A percentile compares a stretch with the other conserved stretches of the same genome.
These are phyloP conservation scores for Apiotrichum gamsii DNA, from an alignment of 1,284 basidiomycete genomes.

Conservation along the genomic window DNA sequence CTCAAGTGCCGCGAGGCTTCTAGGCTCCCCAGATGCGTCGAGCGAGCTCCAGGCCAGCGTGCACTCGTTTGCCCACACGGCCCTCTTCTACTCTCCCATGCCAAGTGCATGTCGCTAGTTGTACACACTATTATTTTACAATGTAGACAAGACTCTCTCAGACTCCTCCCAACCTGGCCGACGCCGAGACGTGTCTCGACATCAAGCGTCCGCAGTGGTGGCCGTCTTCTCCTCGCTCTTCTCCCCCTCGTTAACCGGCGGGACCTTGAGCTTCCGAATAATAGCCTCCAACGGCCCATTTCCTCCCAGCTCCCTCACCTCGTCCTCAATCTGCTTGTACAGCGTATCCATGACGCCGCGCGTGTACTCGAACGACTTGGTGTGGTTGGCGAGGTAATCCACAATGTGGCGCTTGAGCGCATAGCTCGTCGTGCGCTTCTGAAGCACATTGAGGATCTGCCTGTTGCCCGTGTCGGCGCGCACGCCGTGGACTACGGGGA, in stretches of 20 bases:
- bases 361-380: slow-evolving; percentile 71
- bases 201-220: too few species aligned
- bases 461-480: slow-evolving; percentile 65
- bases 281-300: slow-evolving; percentile 40
- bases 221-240: background rate
- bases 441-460: slow-evolving; percentile 76
- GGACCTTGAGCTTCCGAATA: slow-evolving; percentile 26
- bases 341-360: slow-evolving; percentile 31
- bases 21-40: too few species aligned
- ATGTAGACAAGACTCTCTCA: too few species aligned
- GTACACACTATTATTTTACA: too few species aligned
- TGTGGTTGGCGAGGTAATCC: slow-evolving; percentile 63
- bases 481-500: slow-evolving; percentile 85
- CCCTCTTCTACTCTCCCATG: too few species aligned
- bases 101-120: too few species aligned
- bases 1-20: slow-evolving; percentile 25
- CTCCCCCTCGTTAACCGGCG: slow-evolving; percentile 13
- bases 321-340: slow-evolving; percentile 47
- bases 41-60: too few species aligned
- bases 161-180: too few species aligned
- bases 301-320: slow-evolving; percentile 41
- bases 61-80: too few species aligned
- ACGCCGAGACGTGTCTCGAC: too few species aligned
- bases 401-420: slow-evolving; percentile 75
- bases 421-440: slow-evolving; percentile 73